phyloP scores from a whole-genome alignment of 805 yeast species.

The Candida cerambycidarum region DNA sequence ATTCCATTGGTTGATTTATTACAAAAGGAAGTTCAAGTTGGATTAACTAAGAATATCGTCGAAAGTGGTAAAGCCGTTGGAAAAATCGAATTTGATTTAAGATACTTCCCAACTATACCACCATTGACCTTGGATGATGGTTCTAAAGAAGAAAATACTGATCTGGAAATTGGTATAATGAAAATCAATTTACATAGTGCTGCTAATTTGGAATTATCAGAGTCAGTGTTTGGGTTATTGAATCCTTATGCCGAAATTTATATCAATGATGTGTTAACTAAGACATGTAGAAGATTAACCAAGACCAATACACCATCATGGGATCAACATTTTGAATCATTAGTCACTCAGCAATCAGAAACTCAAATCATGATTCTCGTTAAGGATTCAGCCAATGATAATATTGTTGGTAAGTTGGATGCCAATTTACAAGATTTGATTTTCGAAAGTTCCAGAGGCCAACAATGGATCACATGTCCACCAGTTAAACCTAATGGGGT shows the following conservation, averaged over 20 bases:
- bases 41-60: slow-evolving; percentile 42
- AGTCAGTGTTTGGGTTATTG: slow-evolving; percentile 51
- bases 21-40: slow-evolving; percentile 50
- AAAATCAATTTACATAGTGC: slow-evolving; percentile 64
- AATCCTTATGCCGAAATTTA: slow-evolving; percentile 71
- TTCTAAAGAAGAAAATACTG: slow-evolving; percentile 48
- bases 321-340: slow-evolving; percentile 60
- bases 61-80: slow-evolving; percentile 60
- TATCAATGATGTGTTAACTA: slow-evolving; percentile 55
- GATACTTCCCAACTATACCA: slow-evolving; percentile 49
- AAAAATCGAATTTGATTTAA: slow-evolving; percentile 53
- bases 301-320: slow-evolving; percentile 73
- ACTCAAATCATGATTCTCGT: slow-evolving; percentile 57
- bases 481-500: slow-evolving; percentile 46
- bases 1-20: slow-evolving; percentile 60
- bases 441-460: slow-evolving; percentile 49
- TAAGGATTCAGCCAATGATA: slow-evolving; percentile 58
- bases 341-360: slow-evolving; percentile 59
- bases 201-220: slow-evolving; percentile 51
- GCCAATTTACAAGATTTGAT: slow-evolving; percentile 55
- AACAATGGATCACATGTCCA: slow-evolving; percentile 47
- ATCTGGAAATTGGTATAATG: slow-evolving; percentile 72
- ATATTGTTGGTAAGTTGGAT: slow-evolving; percentile 52
- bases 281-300: slow-evolving; percentile 59
- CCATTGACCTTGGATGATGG: slow-evolving; percentile 50